Percentiles rank a stretch among this genome's conserved stretches.
These are phyloP conservation scores for Mucor piriformis DNA, from an alignment of 371 early-diverging fungal genomes.

Conservation along the genomic window DNA sequence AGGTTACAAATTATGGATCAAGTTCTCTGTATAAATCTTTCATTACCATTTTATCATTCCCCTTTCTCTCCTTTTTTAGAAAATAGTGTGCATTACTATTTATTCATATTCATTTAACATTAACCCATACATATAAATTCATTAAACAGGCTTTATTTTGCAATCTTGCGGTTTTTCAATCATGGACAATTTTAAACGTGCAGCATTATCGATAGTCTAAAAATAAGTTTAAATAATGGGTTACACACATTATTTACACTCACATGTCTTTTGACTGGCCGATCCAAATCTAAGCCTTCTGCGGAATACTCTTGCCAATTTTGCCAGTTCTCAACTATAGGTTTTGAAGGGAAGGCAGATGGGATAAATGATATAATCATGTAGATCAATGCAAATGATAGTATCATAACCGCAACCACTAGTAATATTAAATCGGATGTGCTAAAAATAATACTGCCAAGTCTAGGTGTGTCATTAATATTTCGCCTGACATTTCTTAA, in stretches of 20 bases:
- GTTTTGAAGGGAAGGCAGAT: conserved; percentile 23
- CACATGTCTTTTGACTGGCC: conserved; percentile 13
- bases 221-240: background rate
- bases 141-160: background rate
- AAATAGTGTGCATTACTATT: background rate
- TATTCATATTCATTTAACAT: background rate
- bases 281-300: conserved; percentile 34
- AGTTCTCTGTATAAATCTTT: conserved; percentile 24
- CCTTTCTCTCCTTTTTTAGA: background rate
- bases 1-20: conserved; percentile 68
- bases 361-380: conserved; percentile 36
- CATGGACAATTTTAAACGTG: conserved; percentile 7
- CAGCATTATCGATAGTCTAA: conserved; percentile 1
- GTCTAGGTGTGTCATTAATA: conserved; percentile 21
- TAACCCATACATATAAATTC: background rate
- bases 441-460: conserved; percentile 23
- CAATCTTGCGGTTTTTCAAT: background rate
- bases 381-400: conserved; percentile 27
- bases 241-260: background rate
- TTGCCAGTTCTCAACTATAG: conserved; percentile 36
- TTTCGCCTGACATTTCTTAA: background rate
- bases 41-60: background rate
- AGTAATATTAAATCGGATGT: conserved; percentile 12
- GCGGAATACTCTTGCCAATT: conserved; percentile 45
- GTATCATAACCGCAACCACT: conserved; percentile 27